These are phyloP conservation scores for Cystofilobasidium bisporidii DNA, from an alignment of 768 basidiomycete genomes.

Conservation along the genomic window DNA sequence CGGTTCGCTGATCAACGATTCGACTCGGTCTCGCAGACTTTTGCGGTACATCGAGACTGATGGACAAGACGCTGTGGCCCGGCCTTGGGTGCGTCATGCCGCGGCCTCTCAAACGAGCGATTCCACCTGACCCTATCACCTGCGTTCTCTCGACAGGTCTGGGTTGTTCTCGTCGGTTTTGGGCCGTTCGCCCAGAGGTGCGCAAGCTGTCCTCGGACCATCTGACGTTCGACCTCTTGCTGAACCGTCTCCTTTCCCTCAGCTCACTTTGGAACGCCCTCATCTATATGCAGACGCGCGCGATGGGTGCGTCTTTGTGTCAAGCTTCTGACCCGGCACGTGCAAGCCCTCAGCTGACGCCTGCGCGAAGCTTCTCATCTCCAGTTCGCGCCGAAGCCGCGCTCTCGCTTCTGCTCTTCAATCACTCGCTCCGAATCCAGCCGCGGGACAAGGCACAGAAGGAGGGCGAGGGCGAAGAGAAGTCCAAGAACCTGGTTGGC, in stretches of 20 bases:
- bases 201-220: neutral
- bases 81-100: constrained; percentile 48
- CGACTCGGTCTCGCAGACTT: neutral
- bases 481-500: neutral
- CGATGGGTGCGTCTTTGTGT: constrained; percentile 10
- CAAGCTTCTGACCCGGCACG: no score
- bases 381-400: constrained; percentile 48
- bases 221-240: constrained; percentile 12
- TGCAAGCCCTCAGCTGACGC: no score
- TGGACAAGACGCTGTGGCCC: constrained; percentile 46
- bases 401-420: constrained; percentile 42
- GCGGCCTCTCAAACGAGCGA: no score
- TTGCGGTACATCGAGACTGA: constrained; percentile 49
- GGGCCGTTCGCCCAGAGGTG: constrained; percentile 43
- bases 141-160: constrained; percentile 41
- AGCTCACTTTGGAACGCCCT: constrained; percentile 7
- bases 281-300: constrained; percentile 36
- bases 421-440: constrained; percentile 52
- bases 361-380: no score
- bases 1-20: no score
- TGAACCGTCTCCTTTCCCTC: constrained; percentile 32
- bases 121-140: no score
- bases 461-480: constrained; percentile 13
- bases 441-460: constrained; percentile 46
- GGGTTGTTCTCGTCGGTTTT: constrained; percentile 51